Base-by-base conservation (phyloP, 345 rosid genomes). In the Salix viminalis region DNA sequence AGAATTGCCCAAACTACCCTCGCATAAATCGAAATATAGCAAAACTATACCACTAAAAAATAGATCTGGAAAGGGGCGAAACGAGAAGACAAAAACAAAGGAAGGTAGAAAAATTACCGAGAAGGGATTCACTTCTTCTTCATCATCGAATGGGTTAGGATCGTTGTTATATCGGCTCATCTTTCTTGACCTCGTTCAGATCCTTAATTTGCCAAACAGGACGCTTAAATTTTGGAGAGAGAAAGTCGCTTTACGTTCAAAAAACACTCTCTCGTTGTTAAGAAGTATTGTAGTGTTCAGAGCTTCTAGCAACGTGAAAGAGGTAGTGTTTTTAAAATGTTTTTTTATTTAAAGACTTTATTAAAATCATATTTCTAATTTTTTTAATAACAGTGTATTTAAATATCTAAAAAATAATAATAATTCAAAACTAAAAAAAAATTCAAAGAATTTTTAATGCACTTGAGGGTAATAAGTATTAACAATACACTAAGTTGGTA, bases 101-200 rank as follows among this genome's bases (percentile, higher is more conserved):
- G 18, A 61, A 69, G 50, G 61, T 62, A 65, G 69, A 73, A 23
- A 1, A 26, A 61, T 67, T 88, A 95, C 99, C 86, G 99, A 95
- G 80, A 95, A 95, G 5, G 98, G 99, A 93, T 95, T 93, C 87
- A 93, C 93, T 81, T 87, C 89, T 74, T 87, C 89, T 70, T 95
- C 96, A 75, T 95, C 99, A 44, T 95, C 97, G 80, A 95, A 91
- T 14, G 99, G 97, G 67, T 93, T 95, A 46, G 98, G 97, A 75
- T 95, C 99, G 79, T 30, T 19, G 42, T 82, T 85, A 87, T 85
- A 90, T 70, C 96, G 98, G 84, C 90, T 89, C 99, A 93, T 95
- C 9, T 60, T 70, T 7, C 21, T 18, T 36, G 32, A 3, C 67
- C 37, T 30, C 21, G 5, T 72, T 67, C 77, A 82, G 90, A 88